Evolutionary conservation across 345 rosid species (phyloP).

Genomic region (Populus nigra): DNA sequence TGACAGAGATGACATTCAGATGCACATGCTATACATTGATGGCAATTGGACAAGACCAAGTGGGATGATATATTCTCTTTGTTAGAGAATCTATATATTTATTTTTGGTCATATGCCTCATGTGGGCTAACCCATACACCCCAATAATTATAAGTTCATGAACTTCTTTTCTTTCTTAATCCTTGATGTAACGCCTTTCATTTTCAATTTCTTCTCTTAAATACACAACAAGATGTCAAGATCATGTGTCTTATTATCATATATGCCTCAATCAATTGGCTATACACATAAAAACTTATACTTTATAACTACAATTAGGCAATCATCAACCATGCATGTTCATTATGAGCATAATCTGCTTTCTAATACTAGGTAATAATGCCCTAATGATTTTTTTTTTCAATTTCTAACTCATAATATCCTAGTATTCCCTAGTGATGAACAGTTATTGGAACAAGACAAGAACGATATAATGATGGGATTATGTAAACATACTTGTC

Average conservation of each 20-base stretch:
- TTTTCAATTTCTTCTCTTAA: slow-evolving; percentile 2
- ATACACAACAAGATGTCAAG: background rate
- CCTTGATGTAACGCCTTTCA: background rate
- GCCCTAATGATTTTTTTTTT: background rate
- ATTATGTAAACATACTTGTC: slow-evolving; percentile 55
- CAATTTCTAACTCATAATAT: background rate
- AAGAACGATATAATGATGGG: background rate
- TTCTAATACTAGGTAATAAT: no score
- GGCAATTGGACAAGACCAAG: background rate
- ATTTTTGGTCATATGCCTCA: background rate
- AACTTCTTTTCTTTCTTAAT: background rate
- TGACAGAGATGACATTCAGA: background rate
- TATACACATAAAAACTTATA: no score
- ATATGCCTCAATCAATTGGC: no score
- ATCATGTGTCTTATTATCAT: background rate
- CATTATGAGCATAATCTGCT: background rate
- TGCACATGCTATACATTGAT: slow-evolving; percentile 5
- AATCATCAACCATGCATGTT: background rate
- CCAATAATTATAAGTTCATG: slow-evolving; percentile 15
- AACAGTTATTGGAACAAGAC: background rate
- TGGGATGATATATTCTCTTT: background rate
- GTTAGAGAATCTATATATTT: background rate
- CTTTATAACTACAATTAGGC: no score
- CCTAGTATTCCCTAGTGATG: background rate
- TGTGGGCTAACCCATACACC: slow-evolving; percentile 17